phyloP scores from a whole-genome alignment of 75 land plant species.

The Sequoiadendron giganteum region DNA sequence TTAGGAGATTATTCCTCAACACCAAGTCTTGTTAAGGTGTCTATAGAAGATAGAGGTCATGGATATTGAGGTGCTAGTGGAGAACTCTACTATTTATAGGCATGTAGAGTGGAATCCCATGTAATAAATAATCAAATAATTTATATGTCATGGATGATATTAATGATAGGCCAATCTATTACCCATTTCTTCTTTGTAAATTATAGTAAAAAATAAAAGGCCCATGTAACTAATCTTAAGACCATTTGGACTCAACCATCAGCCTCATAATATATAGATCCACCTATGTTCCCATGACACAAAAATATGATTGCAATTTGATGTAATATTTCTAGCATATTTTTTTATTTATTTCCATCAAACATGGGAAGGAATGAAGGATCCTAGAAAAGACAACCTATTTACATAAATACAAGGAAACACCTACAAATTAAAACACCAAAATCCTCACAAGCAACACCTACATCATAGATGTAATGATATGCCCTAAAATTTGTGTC shows the following conservation, averaged over 20 bases:
- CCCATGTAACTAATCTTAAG: neutral
- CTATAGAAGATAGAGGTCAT: no score
- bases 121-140: no score
- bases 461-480: neutral
- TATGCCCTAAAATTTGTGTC: neutral
- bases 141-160: no score
- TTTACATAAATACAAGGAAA: neutral
- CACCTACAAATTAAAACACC: neutral
- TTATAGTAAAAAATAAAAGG: neutral
- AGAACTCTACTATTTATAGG: no score
- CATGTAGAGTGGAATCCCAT: no score
- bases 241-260: neutral
- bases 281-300: neutral
- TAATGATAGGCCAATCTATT: no score
- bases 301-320: neutral
- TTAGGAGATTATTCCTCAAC: no score
- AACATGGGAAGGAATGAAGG: neutral
- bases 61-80: no score
- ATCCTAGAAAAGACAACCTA: neutral
- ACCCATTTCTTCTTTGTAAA: slow-evolving; percentile 4
- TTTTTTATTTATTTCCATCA: neutral
- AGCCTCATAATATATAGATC: neutral
- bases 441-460: neutral
- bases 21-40: no score
- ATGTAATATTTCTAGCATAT: neutral